Base-by-base conservation (phyloP, 176 grass and related monocot species). In the Poa pratensis region DNA sequence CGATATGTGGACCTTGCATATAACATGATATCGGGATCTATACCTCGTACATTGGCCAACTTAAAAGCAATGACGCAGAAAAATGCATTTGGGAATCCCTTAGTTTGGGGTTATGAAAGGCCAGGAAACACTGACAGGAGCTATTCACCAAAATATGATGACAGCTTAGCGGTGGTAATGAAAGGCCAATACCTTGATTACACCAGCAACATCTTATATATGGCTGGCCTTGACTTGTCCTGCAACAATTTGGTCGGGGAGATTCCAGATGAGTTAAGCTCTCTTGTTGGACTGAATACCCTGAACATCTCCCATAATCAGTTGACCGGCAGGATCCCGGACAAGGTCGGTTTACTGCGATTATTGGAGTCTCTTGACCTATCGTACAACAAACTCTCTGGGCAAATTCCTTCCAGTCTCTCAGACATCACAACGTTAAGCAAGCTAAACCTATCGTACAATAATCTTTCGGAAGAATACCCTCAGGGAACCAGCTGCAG, bases 391-490 rank as follows among this genome's bases (percentile, higher is more conserved):
- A 13, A 49, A 19, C 45, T 88, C 17, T 88, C 6, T 5, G 71
- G 85, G 1, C 34, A 52, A 6, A 91, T 91, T 46, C 89, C n/a
- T 16, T 28, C 65, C 0, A 9, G 63, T 48, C 1, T 18, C 10
- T 85, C 66, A 1, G 9, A 69, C 1, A 69, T 69, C 9, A 40
- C 35, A 19, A 2, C 0, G 19, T 69, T 40, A 13, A 69, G 66
- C 66, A 69, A 6, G 9, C 4, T 88, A 37, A 82, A 88, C 64
- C 57, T 85, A 0, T 85, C 89, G 0, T 63, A 85, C 24, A 91
- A 91, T n/a, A 82, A 91, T n/a, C 53, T 88, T 16, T 91, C 86
- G 1, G 82, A 76, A 67, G 14, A 48, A 82, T 88, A 53, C 85
- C 85, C 6, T 61, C 52, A 4, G 84, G 80, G 0, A 18, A 66